Conservation (phyloP, 2,329 filamentous ascomycete genomes). For the Fusarium austroafricanum region DNA sequence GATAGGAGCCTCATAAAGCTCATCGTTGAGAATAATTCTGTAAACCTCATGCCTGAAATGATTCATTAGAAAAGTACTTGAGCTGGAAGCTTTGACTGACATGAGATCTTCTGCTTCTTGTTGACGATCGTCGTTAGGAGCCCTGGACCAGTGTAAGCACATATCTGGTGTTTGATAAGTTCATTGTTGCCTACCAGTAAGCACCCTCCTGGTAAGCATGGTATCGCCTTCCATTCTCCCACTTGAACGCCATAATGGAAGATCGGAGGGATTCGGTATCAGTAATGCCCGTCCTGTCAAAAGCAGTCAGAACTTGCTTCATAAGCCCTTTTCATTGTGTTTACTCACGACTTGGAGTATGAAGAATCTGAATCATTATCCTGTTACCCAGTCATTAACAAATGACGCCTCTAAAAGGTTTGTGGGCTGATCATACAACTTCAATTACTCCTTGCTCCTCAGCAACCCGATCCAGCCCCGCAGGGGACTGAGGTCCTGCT, state of each 20-base stretch:
- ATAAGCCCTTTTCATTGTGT: accelerated
- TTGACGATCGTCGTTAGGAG: slow-evolving; percentile 46
- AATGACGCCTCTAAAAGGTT: no score
- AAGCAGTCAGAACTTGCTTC: accelerated
- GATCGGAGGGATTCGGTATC: slow-evolving; percentile 36
- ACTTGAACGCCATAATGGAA: slow-evolving; percentile 46
- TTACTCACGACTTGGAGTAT: slow-evolving; percentile 24
- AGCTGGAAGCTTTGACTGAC: accelerated
- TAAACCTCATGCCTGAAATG: slow-evolving; percentile 43
- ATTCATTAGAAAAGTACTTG: accelerated
- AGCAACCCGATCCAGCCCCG: background rate
- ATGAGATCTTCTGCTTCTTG: slow-evolving; percentile 47
- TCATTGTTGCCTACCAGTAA: slow-evolving; percentile 42
- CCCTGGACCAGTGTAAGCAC: slow-evolving; percentile 17
- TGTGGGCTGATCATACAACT: slow-evolving; percentile 19
- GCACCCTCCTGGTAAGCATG: slow-evolving; percentile 60
- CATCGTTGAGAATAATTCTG: slow-evolving; percentile 46
- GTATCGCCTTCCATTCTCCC: slow-evolving; percentile 62
- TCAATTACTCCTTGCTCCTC: slow-evolving; percentile 10
- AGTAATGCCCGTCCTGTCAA: slow-evolving; percentile 15
- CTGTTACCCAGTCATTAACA: no score
- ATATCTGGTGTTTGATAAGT: accelerated
- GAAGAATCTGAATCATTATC: slow-evolving; percentile 34
- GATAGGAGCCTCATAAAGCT: slow-evolving; percentile 51
- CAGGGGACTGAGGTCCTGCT: background rate